Evolutionary conservation across 805 yeast genomes (phyloP).

Genomic region (Candida tallmaniae): DNA sequence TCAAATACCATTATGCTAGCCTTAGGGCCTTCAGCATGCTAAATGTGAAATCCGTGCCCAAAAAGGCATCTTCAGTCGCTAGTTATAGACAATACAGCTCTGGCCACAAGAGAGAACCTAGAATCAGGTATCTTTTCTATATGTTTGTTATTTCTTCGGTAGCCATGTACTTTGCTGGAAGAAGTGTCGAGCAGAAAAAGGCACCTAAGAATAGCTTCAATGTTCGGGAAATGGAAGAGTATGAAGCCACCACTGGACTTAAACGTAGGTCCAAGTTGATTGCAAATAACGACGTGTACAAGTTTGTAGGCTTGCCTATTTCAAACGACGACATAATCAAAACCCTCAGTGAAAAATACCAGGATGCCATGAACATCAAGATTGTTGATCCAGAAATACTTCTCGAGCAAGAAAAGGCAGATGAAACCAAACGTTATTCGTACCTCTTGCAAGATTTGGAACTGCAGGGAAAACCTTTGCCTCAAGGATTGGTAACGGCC

Average conservation of each 20-base stretch:
- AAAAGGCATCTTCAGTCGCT: too few species aligned
- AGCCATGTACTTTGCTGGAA: slow-evolving; percentile 26
- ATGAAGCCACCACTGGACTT: slow-evolving; percentile 47
- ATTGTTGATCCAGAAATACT: slow-evolving; percentile 50
- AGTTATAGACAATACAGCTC: too few species aligned
- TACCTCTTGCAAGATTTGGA: slow-evolving; percentile 47
- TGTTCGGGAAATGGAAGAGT: slow-evolving; percentile 46
- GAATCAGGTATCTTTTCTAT: slow-evolving; percentile 33
- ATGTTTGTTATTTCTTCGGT: slow-evolving; percentile 30
- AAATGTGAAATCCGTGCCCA: too few species aligned
- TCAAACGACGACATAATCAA: slow-evolving; percentile 15
- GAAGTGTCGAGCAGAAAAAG: slow-evolving; percentile 25
- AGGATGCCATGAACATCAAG: slow-evolving; percentile 22
- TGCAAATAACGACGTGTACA: slow-evolving; percentile 30
- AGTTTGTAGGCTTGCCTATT: slow-evolving; percentile 38
- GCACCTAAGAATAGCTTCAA: slow-evolving; percentile 37
- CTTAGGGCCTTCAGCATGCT: too few species aligned
- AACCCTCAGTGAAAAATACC: slow-evolving; percentile 15
- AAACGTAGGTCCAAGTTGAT: slow-evolving; percentile 46
- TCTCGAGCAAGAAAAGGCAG: slow-evolving; percentile 41
- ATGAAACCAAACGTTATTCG: slow-evolving; percentile 44
- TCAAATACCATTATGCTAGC: too few species aligned
- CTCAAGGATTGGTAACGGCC: slow-evolving; percentile 49
- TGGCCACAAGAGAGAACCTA: slow-evolving; percentile 20
- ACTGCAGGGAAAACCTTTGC: slow-evolving; percentile 22